These are phyloP conservation scores for Coemansia sp. DNA, from an alignment of 192 early-diverging fungal species.

Conservation along the genomic window DNA sequence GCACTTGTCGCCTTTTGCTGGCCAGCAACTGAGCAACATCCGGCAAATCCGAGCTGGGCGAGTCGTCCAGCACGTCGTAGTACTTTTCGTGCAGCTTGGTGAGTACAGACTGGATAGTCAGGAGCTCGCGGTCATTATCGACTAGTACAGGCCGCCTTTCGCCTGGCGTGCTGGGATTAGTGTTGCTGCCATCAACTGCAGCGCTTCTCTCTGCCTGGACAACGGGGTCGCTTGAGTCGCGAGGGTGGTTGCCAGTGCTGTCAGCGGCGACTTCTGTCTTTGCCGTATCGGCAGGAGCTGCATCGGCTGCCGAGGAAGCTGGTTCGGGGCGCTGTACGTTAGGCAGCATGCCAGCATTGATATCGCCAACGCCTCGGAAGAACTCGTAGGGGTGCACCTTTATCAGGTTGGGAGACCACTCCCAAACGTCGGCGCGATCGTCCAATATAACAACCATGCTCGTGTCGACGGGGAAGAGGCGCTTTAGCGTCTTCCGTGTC, in stretches of 20 bases:
- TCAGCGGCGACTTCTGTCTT: not conserved
- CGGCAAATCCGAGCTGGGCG: constrained; percentile 5
- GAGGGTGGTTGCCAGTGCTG: constrained; percentile 14
- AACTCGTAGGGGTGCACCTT: constrained; percentile 91
- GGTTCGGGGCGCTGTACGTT: not conserved
- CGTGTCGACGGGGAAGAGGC: constrained; percentile 93
- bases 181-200: not conserved
- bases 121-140: constrained; percentile 66
- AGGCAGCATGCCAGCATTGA: constrained; percentile 74
- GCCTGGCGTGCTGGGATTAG: not conserved
- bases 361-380: constrained; percentile 95
- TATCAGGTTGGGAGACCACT: constrained; percentile 87
- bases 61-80: constrained; percentile 58
- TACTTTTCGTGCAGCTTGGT: constrained; percentile 68
- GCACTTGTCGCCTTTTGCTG: constrained; percentile 61
- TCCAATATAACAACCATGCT: constrained; percentile 97
- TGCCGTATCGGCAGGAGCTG: not conserved
- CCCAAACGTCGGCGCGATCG: constrained; percentile 96
- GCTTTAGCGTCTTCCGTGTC: constrained; percentile 74
- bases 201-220: constrained; percentile 20
- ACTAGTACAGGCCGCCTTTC: constrained; percentile 24
- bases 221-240: constrained; percentile 21
- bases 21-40: constrained; percentile 63
- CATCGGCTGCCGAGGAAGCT: not conserved
- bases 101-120: constrained; percentile 62